Evolutionary conservation across 129 eudicot genomes (phyloP).

Genomic region (Flaveria trinervia): DNA sequence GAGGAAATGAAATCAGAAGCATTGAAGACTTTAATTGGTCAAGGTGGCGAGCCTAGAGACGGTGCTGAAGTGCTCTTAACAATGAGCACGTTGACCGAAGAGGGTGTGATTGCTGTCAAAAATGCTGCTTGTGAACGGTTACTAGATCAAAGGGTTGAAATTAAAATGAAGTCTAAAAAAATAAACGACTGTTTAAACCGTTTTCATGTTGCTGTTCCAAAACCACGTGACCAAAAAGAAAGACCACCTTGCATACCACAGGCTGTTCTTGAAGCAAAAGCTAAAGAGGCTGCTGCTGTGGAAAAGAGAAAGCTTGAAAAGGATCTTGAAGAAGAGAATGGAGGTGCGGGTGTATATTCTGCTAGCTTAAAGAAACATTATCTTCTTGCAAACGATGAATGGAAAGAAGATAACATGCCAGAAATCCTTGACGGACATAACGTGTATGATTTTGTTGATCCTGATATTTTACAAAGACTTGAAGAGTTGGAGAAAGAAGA

Average conservation of each 20-base stretch:
- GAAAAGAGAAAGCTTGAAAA: constrained; percentile 74
- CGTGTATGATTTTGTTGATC: constrained; percentile 80
- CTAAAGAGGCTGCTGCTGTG: constrained; percentile 48
- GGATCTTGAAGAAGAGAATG: constrained; percentile 80
- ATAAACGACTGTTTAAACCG: constrained; percentile 82
- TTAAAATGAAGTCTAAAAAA: constrained; percentile 92
- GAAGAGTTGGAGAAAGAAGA: constrained; percentile 92
- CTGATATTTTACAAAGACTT: constrained; percentile 78
- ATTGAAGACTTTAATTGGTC: constrained; percentile 74
- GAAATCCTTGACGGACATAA: constrained; percentile 94
- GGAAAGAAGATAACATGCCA: constrained; percentile 87
- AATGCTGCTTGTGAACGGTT: constrained; percentile 91
- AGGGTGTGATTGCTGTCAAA: constrained; percentile 84
- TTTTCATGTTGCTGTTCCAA: constrained; percentile 86
- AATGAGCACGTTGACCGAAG: constrained; percentile 90
- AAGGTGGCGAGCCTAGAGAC: constrained; percentile 73
- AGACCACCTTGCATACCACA: constrained; percentile 74
- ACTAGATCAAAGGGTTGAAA: constrained; percentile 79
- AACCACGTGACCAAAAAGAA: constrained; percentile 85
- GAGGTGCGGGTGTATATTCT: constrained; percentile 96
- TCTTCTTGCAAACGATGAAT: constrained; percentile 73
- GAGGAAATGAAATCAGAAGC: constrained; percentile 93
- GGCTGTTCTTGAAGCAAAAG: constrained; percentile 74
- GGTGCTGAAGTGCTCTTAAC: constrained; percentile 70
- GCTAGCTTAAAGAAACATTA: constrained; percentile 85